Base-by-base conservation (phyloP, 352 stramenopile species). In the Phytophthora litchii region DNA sequence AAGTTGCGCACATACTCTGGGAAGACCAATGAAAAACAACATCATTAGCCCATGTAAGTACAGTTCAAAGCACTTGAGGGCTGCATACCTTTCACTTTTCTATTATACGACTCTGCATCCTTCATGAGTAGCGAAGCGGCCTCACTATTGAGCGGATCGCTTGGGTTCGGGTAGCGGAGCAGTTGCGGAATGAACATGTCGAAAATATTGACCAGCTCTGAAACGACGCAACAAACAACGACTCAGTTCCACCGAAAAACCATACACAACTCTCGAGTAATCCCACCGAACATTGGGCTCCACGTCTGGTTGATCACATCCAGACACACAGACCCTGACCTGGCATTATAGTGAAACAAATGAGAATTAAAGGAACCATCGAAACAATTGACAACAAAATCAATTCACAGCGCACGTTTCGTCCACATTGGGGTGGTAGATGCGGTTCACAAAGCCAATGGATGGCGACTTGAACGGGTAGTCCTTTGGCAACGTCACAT, bases 231-330 rank as follows among this genome's bases (percentile, higher is more conserved):
- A 17, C 54, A 49, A 16, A 21, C 34, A 27, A n/a, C 40, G 64
- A 11, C 16, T 55, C 7, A 69, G 53, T 35, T 23, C 4, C 19
- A 43, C 17, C 27, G 4, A 52, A 20, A 41, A 8, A 25, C 5
- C 7, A 44, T 16, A 25, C 32, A 1, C 38, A 51, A 37, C n/a
- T 50, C 12, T 38, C 4, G 13, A 40, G 10, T 9, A 43, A 32
- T 40, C 78, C 51, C 42, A 96, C 88, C 89, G 49, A 97, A 98
- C 86, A 98, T 95, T 14, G 92, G 92, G 50, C 88, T 97, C 92
- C 92, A 98, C 9, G 92, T 97, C 64, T 98, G 91, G 72, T 97
- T 97, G 67, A 98, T 97, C 40, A 98, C 92, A 53, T 98, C 91
- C 55, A 98, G 65, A 52, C 92, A 98, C 16, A 98, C 90, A 11